Evolutionary conservation across 192 early-diverging fungal genomes (phyloP), one percentile per base, ranked within the genome.

Genomic region (Coemansia sp.): DNA sequence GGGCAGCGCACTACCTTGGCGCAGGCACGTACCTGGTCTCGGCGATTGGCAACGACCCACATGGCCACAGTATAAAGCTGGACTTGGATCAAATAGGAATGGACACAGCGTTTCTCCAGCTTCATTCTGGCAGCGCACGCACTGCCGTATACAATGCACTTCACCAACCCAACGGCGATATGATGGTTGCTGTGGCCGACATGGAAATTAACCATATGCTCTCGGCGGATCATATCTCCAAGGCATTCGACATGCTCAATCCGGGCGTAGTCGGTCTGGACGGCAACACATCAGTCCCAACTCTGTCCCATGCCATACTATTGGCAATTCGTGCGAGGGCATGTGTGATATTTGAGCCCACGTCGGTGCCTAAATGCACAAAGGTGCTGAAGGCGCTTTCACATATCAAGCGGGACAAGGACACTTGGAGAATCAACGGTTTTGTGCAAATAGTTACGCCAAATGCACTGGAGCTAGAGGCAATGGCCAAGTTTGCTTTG

Each of bases 61-160:
- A 84, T 35, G 90, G 87, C 17, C 41, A 64, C 0, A 75, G 52
- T 4, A 33, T 94, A 5, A 56, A 77, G 8, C 48, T 72, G 5
- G 78, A 82, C 5, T 66, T 93, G 66, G 45, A 49, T 5, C 56
- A 56, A 2, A 54, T 79, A 17, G 85, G 81, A 10, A 82, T 92
- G 83, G 85, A 82, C 51, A 78, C 58, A 3, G 26, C 17, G 9
- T 56, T 53, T 48, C 31, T 70, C 8, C 73, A 69, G 19, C 45
- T 56, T 22, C 52, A 56, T 9, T 39, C 53, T 1, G 21, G 27
- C 4, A 52, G 55, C 5, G 66, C 68, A 10, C 64, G 69, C 11
- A 96, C 92, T 0, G 93, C 88, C 0, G 77, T 86, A 1, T 95
- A 95, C 68, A 94, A 83, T 43, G 88, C 91, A 3, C 49, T 99